Base-by-base conservation (phyloP, 2,329 filamentous ascomycete species). In the Fusarium dlaminii region DNA sequence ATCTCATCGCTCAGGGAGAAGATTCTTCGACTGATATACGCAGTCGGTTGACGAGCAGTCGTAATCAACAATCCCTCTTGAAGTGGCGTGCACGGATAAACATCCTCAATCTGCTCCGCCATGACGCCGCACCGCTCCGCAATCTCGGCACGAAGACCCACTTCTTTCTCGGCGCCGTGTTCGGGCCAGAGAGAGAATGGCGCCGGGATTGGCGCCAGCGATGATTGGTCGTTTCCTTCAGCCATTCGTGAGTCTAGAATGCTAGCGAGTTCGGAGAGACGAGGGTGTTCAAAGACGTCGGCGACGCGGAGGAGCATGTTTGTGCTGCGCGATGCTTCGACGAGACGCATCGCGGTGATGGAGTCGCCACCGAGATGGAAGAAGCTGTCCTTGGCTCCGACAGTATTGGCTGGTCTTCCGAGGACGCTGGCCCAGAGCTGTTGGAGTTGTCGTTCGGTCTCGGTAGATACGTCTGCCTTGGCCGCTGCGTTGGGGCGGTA, bases 311-410 rank as follows among this genome's bases (percentile, higher is more conserved):
- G 39, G 11, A 57, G 30, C n/a, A 58, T 58, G 9, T 62, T 24
- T 14, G 51, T 36, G 39, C 32, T 24, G 17, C 59, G 32, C 0
- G 59, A 56, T 55, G 39, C 39, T 13, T 62, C 59, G 11, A 62
- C 59, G 14, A 58, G 39, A 5, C 51, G 52, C 39, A 62, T 62
- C 6, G 59, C 59, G 7, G 51, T 56, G 7, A 62, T 56, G 5
- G 59, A 62, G 59, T 62, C 59, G 8, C 59, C 59, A 9, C 59
- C 51, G 15, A 56, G 30, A n/a, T 62, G 51, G 24, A 62, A 57
- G 49, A 62, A 62, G 8, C 51, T 56, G 13, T 62, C 59, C 1
- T 55, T 58, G 10, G 59, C 51, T 5, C 59, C 51, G 18, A 62
- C 39, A 2, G 59, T 57, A 1, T 56, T 57, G 2, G 13, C 20